Evolutionary conservation across 1,284 basidiomycete genomes (phyloP).

Genomic region (Microstroma glucosiphilum): DNA sequence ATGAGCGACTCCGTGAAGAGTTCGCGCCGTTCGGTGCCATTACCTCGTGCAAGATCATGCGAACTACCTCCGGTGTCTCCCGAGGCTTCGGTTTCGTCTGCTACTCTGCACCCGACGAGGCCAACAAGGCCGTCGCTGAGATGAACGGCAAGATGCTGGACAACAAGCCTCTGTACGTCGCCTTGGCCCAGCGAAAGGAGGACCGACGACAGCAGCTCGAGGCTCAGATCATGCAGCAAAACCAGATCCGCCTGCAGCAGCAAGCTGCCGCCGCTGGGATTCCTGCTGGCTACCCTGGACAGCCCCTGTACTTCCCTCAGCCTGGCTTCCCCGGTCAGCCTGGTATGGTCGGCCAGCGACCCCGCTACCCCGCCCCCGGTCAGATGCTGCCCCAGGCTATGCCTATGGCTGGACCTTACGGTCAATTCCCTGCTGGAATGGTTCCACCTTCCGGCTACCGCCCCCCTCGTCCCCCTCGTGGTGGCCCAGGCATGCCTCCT

Average conservation of each 20-base stretch:
- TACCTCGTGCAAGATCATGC: slow-evolving; percentile 99
- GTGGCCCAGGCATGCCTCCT: slow-evolving; percentile 20
- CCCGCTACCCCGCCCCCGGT: slow-evolving; percentile 42
- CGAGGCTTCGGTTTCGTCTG: slow-evolving; percentile 99
- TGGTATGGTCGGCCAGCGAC: slow-evolving; percentile 41
- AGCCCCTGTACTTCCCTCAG: slow-evolving; percentile 50
- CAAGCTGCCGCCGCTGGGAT: slow-evolving; percentile 45
- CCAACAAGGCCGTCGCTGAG: slow-evolving; percentile 97
- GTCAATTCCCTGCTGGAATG: slow-evolving; percentile 46
- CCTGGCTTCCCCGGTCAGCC: slow-evolving; percentile 44
- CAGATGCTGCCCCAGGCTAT: slow-evolving; percentile 51
- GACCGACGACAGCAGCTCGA: slow-evolving; percentile 97
- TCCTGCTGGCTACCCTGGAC: slow-evolving; percentile 45
- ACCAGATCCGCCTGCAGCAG: slow-evolving; percentile 51
- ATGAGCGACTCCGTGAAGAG: slow-evolving; percentile 55
- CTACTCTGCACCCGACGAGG: slow-evolving; percentile 96
- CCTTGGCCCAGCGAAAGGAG: slow-evolving; percentile 95
- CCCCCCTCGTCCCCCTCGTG: slow-evolving; percentile 42
- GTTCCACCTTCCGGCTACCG: slow-evolving; percentile 42
- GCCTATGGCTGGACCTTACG: slow-evolving; percentile 40
- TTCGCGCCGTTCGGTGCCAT: slow-evolving; percentile 96
- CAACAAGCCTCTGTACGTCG: slow-evolving; percentile 96
- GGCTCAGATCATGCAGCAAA: slow-evolving; percentile 62
- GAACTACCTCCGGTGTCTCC: slow-evolving; percentile 68
- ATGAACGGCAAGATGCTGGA: slow-evolving; percentile 99